These are phyloP conservation scores for Staphylotrichum longicolle DNA, from an alignment of 495 filamentous ascomycete species.

Conservation along the genomic window DNA sequence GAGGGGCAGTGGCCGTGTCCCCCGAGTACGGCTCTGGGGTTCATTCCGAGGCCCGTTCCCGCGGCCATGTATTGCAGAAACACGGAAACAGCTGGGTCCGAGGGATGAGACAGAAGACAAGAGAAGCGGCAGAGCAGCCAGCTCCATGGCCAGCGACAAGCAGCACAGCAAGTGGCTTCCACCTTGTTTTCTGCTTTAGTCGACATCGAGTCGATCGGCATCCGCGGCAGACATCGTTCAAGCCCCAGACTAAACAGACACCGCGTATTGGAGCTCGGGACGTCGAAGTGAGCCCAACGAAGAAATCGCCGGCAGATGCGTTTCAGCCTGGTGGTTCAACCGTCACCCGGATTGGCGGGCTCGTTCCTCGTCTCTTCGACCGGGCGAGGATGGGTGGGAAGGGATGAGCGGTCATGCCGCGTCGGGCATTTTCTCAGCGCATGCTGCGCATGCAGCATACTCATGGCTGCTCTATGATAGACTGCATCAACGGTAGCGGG, in stretches of 20 bases:
- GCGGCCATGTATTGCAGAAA: constrained; percentile 15
- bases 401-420: not conserved
- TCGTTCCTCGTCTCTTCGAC: not conserved
- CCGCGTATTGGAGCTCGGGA: not conserved
- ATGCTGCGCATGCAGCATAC: not conserved
- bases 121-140: not conserved
- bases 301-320: not conserved
- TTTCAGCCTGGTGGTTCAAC: not conserved
- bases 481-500: not conserved
- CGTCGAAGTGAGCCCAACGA: not conserved
- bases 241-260: not conserved
- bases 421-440: constrained; percentile 1
- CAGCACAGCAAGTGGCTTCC: not conserved
- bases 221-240: constrained; percentile 1
- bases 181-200: not conserved
- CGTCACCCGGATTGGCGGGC: not conserved
- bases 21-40: constrained; percentile 25
- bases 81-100: constrained; percentile 11
- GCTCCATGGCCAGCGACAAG: not conserved
- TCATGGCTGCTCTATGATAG: not conserved
- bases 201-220: not conserved
- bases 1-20: constrained; percentile 20
- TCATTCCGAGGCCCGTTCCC: constrained; percentile 22
- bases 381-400: not conserved
- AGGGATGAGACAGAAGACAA: not conserved